Percentiles rank a stretch among this genome's conserved stretches.
phyloP scores from a whole-genome alignment of 495 filamentous ascomycete genomes.

The Daldinia concentrica region DNA sequence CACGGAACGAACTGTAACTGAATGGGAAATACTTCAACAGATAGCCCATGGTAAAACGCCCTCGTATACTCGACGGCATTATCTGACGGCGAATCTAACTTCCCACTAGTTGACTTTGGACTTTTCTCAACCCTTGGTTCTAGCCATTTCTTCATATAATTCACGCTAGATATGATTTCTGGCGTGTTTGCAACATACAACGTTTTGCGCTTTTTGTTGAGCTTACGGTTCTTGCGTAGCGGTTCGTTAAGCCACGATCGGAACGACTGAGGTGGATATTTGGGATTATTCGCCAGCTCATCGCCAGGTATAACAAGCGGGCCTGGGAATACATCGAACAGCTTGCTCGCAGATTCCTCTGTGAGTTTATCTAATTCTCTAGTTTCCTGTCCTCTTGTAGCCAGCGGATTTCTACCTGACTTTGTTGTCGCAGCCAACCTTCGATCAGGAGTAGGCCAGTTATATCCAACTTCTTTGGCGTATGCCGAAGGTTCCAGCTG shows the following conservation, averaged over 20 bases:
- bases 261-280: constrained; percentile 66
- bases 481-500: constrained; percentile 49
- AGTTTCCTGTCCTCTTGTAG: not conserved
- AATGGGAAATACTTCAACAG: constrained; percentile 56
- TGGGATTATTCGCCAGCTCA: constrained; percentile 64
- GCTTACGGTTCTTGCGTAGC: constrained; percentile 57
- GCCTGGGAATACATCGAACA: constrained; percentile 60
- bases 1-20: constrained; percentile 58
- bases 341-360: constrained; percentile 16
- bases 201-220: constrained; percentile 57
- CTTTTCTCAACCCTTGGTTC: constrained; percentile 28
- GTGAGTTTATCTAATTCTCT: constrained; percentile 15
- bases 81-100: constrained; percentile 36
- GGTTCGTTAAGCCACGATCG: constrained; percentile 61
- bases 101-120: not conserved
- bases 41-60: constrained; percentile 69
- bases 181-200: constrained; percentile 65
- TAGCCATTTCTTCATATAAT: constrained; percentile 53
- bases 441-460: constrained; percentile 34
- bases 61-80: constrained; percentile 62
- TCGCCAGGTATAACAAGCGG: constrained; percentile 70
- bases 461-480: constrained; percentile 43
- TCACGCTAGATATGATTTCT: constrained; percentile 44
- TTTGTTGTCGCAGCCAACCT: constrained; percentile 47
- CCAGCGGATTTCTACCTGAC: constrained; percentile 39